These are phyloP conservation scores for Myxozyma geophila DNA, from an alignment of 805 yeast genomes.

Conservation along the genomic window DNA sequence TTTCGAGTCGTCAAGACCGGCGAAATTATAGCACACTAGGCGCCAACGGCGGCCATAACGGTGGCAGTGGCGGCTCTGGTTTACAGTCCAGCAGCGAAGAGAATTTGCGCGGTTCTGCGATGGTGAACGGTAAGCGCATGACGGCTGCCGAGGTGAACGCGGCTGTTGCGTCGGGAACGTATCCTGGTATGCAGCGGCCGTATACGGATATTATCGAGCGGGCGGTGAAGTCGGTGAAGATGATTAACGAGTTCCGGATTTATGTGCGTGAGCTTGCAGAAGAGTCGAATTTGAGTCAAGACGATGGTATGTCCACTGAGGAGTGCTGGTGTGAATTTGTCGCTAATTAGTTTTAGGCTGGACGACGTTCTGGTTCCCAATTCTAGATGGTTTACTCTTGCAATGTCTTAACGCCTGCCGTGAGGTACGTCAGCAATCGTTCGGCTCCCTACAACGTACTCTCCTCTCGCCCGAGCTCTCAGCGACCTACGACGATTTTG, in stretches of 20 bases:
- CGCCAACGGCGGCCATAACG: neutral
- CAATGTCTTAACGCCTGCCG: constrained; percentile 90
- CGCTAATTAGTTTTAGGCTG: constrained; percentile 24
- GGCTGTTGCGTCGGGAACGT: constrained; percentile 36
- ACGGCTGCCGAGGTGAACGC: constrained; percentile 37
- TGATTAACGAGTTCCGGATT: constrained; percentile 46
- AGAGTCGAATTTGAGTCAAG: constrained; percentile 32
- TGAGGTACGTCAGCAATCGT: constrained; percentile 69
- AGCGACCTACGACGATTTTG: constrained; percentile 32
- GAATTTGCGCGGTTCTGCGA: constrained; percentile 9
- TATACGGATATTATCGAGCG: constrained; percentile 59
- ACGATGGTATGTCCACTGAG: constrained; percentile 43
- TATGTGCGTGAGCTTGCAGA: constrained; percentile 43
- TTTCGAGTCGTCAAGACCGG: constrained; percentile 17
- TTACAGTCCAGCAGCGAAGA: constrained; percentile 12
- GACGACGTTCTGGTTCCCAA: constrained; percentile 54
- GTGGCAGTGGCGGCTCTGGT: too few relatives aligned
- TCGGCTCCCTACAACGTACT: constrained; percentile 60
- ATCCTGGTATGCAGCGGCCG: constrained; percentile 33
- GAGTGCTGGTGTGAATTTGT: neutral
- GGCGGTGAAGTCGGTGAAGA: constrained; percentile 49
- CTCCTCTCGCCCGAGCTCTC: constrained; percentile 50
- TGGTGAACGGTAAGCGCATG: constrained; percentile 28
- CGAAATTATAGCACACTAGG: constrained; percentile 33
- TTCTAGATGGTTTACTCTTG: constrained; percentile 81